phyloP scores from a whole-genome alignment of 768 basidiomycete genomes.

The Tephrocybe sp. region DNA sequence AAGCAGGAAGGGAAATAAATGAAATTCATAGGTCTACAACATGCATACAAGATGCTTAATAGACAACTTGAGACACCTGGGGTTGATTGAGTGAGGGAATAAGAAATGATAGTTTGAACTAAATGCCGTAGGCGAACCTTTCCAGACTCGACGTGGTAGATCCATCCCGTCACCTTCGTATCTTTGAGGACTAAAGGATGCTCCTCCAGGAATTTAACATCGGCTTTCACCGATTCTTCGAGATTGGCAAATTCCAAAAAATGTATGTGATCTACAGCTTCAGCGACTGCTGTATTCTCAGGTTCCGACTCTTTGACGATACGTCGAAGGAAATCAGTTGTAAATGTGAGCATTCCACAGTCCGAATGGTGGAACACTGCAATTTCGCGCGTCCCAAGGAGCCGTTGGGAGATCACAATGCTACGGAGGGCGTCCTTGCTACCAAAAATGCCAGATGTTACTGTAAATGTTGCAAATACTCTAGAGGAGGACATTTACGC shows the following conservation, averaged over 20 bases:
- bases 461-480: background rate
- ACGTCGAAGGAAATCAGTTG: conserved; percentile 43
- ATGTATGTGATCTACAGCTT: conserved; percentile 41
- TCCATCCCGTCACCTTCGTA: conserved; percentile 61
- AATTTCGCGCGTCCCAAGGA: conserved; percentile 67
- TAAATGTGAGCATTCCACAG: conserved; percentile 73
- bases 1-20: too few relatives aligned
- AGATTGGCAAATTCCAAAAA: conserved; percentile 53
- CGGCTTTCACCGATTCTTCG: conserved; percentile 53
- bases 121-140: conserved; percentile 39
- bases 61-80: conserved; percentile 11
- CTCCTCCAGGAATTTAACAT: conserved; percentile 55
- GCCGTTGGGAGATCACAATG: conserved; percentile 69
- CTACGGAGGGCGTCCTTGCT: conserved; percentile 65
- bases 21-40: background rate
- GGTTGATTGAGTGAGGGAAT: too few relatives aligned
- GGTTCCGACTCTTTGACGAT: conserved; percentile 48
- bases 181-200: conserved; percentile 54
- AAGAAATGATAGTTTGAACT: too few relatives aligned
- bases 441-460: background rate
- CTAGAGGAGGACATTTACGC: conserved; percentile 45
- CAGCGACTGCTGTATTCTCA: conserved; percentile 26
- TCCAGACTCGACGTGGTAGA: conserved; percentile 62
- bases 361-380: conserved; percentile 69
- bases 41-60: background rate